A percentile compares a stretch with the other conserved stretches of the same genome.
Conservation (phyloP, 2,329 filamentous ascomycete species). For the Grosmannia huntii region DNA sequence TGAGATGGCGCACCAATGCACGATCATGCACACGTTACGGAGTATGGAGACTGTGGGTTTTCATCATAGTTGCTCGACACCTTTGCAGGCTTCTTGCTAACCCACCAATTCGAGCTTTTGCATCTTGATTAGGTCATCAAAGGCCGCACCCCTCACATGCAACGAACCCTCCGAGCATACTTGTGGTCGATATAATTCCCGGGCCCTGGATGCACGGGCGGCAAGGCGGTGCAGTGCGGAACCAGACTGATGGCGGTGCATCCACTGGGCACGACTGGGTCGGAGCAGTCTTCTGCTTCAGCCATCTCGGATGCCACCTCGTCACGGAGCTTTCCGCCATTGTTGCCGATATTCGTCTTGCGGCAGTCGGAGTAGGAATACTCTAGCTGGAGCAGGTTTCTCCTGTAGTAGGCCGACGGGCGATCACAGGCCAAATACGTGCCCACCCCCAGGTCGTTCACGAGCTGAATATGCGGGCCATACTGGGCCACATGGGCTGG, state of each 20-base stretch:
- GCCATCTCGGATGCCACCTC: not conserved
- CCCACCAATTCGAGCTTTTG: not conserved
- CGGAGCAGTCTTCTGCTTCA: not conserved
- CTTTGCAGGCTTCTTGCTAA: no score
- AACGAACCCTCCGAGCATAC: constrained; percentile 23
- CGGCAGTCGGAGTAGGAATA: constrained; percentile 18
- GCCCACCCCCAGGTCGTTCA: constrained; percentile 12
- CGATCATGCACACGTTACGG: no score
- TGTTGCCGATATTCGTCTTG: not conserved
- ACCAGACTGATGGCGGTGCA: constrained; percentile 31
- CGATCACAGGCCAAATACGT: constrained; percentile 31
- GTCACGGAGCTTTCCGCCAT: constrained; percentile 2
- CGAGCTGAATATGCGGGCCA: not conserved
- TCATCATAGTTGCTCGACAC: no score
- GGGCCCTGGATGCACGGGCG: constrained; percentile 16
- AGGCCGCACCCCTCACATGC: constrained; percentile 19
- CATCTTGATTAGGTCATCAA: not conserved
- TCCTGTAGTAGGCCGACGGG: constrained; percentile 26
- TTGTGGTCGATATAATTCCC: constrained; percentile 26
- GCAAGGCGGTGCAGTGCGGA: constrained; percentile 27
- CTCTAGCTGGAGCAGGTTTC: constrained; percentile 25
- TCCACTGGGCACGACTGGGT: constrained; percentile 19
- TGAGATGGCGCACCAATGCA: no score
- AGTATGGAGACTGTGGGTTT: no score
- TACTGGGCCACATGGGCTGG: not conserved